phyloP scores from a whole-genome alignment of 306 rosid species.

The Aeschynomene evenia region DNA sequence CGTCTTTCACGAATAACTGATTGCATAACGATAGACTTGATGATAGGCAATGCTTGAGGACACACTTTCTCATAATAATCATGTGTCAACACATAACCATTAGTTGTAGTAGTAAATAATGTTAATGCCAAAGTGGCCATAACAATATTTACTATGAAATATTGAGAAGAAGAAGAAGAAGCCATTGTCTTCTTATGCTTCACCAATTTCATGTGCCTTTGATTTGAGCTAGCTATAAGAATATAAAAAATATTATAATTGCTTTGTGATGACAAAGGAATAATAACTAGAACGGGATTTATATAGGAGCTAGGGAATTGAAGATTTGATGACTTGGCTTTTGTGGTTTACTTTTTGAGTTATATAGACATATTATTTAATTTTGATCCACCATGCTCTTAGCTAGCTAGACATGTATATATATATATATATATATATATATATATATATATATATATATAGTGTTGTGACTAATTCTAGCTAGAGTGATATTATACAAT shows the following conservation, averaged over 20 bases:
- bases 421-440: too few relatives aligned
- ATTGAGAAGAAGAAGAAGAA: conserved; percentile 21
- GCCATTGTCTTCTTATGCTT: conserved; percentile 24
- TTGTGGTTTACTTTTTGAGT: background rate
- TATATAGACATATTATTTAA: background rate
- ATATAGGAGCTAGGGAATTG: background rate
- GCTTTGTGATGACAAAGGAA: conserved; percentile 19
- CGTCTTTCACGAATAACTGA: conserved; percentile 25
- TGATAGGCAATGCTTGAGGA: conserved; percentile 32
- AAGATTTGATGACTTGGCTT: background rate
- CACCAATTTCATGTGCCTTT: background rate
- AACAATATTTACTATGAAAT: conserved; percentile 1
- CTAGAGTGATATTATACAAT: too few relatives aligned
- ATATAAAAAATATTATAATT: background rate
- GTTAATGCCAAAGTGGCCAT: conserved; percentile 23
- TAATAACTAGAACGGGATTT: too few relatives aligned
- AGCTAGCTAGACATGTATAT: too few relatives aligned
- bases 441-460: too few relatives aligned
- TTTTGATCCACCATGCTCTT: too few relatives aligned
- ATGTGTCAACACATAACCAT: background rate
- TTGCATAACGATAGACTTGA: background rate
- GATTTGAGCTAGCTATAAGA: background rate
- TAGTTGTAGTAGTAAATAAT: background rate
- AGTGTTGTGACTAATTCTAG: too few relatives aligned
- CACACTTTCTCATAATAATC: conserved; percentile 30